These are phyloP conservation scores for Trichoderma sp. DNA, from an alignment of 2,329 filamentous ascomycete genomes.

Conservation along the genomic window DNA sequence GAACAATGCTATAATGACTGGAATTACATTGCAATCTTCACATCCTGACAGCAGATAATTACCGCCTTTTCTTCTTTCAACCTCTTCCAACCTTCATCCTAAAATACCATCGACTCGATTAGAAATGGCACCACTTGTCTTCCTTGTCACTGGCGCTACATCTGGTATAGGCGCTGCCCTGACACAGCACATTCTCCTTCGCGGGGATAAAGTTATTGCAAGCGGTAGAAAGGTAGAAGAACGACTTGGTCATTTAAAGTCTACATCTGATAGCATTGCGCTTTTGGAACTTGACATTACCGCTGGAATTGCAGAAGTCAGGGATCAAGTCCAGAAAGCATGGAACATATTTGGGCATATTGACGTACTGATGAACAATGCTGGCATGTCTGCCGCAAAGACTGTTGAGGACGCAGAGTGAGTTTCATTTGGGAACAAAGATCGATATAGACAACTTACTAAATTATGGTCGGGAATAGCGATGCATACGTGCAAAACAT, in stretches of 20 bases:
- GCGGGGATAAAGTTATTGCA: slow-evolving; percentile 41
- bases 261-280: slow-evolving; percentile 34
- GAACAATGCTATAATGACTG: not conserved
- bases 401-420: slow-evolving; percentile 41
- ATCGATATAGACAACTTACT: not conserved
- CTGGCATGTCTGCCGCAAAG: slow-evolving; percentile 38
- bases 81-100: not conserved
- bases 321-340: slow-evolving; percentile 34
- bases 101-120: not conserved
- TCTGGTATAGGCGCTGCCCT: slow-evolving; percentile 40
- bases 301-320: slow-evolving; percentile 29
- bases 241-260: slow-evolving; percentile 34
- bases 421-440: slow-evolving; percentile 5
- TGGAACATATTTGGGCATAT: slow-evolving; percentile 41
- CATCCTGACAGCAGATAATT: not conserved
- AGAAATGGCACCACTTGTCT: slow-evolving; percentile 39
- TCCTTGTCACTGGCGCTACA: slow-evolving; percentile 43
- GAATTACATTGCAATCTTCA: not conserved
- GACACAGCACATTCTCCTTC: slow-evolving; percentile 34
- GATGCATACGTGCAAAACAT: slow-evolving; percentile 35
- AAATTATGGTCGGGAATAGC: slow-evolving; percentile 25
- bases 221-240: slow-evolving; percentile 36
- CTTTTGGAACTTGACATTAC: slow-evolving; percentile 42
- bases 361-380: slow-evolving; percentile 44
- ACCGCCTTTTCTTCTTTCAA: not conserved